Evolutionary conservation across 2,329 filamentous ascomycete genomes (phyloP).

Genomic region (Xenoacremonium recifei): DNA sequence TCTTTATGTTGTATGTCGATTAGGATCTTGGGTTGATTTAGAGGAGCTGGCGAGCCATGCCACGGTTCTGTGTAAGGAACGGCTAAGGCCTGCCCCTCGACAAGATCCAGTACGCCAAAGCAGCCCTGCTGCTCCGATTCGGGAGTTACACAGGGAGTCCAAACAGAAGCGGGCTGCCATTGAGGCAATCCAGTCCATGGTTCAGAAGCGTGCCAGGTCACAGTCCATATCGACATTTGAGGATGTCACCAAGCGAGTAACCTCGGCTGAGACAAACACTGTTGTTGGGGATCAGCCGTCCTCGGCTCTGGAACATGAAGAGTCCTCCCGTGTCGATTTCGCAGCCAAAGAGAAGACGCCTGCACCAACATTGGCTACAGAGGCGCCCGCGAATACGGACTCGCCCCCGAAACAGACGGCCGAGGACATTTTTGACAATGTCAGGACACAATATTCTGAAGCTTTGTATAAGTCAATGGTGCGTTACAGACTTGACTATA

Average conservation of each 20-base stretch:
- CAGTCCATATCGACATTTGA: constrained; percentile 40
- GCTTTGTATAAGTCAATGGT: constrained; percentile 64
- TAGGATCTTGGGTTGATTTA: constrained; percentile 66
- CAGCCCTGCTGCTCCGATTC: constrained; percentile 33
- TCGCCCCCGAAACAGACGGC: constrained; percentile 39
- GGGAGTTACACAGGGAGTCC: constrained; percentile 46
- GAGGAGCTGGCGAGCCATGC: constrained; percentile 50
- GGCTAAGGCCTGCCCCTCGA: constrained; percentile 21
- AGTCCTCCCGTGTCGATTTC: constrained; percentile 6
- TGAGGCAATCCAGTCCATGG: constrained; percentile 61
- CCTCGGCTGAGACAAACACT: constrained; percentile 12
- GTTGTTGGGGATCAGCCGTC: constrained; percentile 19
- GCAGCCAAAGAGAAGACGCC: not conserved
- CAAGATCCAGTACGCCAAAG: constrained; percentile 14
- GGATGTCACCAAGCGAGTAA: constrained; percentile 19
- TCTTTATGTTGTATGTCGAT: constrained; percentile 66
- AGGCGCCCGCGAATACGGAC: constrained; percentile 1
- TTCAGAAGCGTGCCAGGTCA: constrained; percentile 50
- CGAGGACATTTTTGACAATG: constrained; percentile 55
- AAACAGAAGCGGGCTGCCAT: constrained; percentile 60
- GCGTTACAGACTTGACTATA: constrained; percentile 22
- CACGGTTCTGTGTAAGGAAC: constrained; percentile 36
- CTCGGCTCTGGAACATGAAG: constrained; percentile 16
- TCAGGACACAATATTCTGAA: constrained; percentile 58
- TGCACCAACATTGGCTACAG: not conserved